Evolutionary conservation across 73 alveolate genomes (phyloP).

Genomic region (Tetrahymena borealis): DNA sequence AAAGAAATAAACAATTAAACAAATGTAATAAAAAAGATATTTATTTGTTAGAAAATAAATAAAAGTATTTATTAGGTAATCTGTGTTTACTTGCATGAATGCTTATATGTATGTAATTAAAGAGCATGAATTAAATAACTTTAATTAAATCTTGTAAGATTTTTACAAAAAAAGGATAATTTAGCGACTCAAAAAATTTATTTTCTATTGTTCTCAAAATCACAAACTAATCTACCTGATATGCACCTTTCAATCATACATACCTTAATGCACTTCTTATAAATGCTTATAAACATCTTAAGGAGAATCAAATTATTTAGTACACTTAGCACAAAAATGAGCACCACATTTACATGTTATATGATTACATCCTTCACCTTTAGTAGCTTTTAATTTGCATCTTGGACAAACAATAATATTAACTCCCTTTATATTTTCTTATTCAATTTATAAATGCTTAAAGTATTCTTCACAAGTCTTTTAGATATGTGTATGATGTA

Average conservation of each 20-base stretch:
- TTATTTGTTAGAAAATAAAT: too few relatives aligned
- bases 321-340: neutral
- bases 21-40: too few relatives aligned
- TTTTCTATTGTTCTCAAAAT: neutral
- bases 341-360: neutral
- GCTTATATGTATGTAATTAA: too few relatives aligned
- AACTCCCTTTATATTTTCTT: neutral
- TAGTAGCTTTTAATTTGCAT: neutral
- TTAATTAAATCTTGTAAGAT: too few relatives aligned
- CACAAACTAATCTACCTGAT: neutral
- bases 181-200: neutral
- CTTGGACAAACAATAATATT: neutral
- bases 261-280: neutral
- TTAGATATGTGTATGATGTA: neutral
- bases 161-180: too few relatives aligned
- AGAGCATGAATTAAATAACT: too few relatives aligned
- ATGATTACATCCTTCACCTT: neutral
- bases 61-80: too few relatives aligned
- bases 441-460: neutral
- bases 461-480: neutral
- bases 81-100: too few relatives aligned
- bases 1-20: too few relatives aligned
- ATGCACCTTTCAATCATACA: neutral
- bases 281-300: neutral
- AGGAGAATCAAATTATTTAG: neutral